A percentile compares a stretch with the other conserved stretches of the same genome.
phyloP scores from a whole-genome alignment of 1,139 yeast species.

The Yamadazyma membranifaciens region DNA sequence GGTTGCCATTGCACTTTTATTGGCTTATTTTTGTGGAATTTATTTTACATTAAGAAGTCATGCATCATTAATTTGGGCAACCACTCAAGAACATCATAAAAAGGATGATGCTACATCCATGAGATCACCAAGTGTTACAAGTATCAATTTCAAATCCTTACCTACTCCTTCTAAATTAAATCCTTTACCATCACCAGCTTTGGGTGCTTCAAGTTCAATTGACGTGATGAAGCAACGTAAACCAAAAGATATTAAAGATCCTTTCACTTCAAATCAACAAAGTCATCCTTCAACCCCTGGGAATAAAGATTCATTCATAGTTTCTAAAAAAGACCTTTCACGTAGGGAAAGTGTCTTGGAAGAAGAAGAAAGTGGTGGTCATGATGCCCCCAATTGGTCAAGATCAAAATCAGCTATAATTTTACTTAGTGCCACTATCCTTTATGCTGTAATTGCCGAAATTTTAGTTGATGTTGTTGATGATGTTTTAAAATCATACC shows the following conservation, averaged over 20 bases:
- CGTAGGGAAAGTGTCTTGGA: slow-evolving; percentile 7
- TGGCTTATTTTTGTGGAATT: slow-evolving; percentile 87
- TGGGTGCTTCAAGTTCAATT: slow-evolving; percentile 4
- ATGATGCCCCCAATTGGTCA: slow-evolving; percentile 98
- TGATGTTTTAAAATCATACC: slow-evolving; percentile 71
- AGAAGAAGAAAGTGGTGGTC: slow-evolving; percentile 58
- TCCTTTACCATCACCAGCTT: slow-evolving; percentile 20
- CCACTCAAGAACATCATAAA: slow-evolving; percentile 35
- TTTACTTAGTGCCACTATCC: slow-evolving; percentile 74
- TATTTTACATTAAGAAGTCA: slow-evolving; percentile 94
- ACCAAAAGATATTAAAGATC: slow-evolving; percentile 8
- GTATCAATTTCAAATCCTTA: slow-evolving; percentile 22
- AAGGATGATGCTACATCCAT: slow-evolving; percentile 13
- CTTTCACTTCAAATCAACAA: not conserved
- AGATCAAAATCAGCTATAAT: slow-evolving; percentile 82
- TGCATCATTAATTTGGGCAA: slow-evolving; percentile 95
- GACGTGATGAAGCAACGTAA: slow-evolving; percentile 20
- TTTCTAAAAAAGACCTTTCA: slow-evolving; percentile 4
- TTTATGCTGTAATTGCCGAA: slow-evolving; percentile 93
- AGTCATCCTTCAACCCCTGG: slow-evolving; percentile 1
- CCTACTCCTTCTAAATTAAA: not conserved
- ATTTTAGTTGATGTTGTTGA: slow-evolving; percentile 93
- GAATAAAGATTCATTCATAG: slow-evolving; percentile 9
- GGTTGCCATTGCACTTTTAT: slow-evolving; percentile 76
- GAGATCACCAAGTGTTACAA: slow-evolving; percentile 22